Evolutionary conservation across 306 rosid genomes (phyloP).

Genomic region (Amphicarpaea edgeworthii): DNA sequence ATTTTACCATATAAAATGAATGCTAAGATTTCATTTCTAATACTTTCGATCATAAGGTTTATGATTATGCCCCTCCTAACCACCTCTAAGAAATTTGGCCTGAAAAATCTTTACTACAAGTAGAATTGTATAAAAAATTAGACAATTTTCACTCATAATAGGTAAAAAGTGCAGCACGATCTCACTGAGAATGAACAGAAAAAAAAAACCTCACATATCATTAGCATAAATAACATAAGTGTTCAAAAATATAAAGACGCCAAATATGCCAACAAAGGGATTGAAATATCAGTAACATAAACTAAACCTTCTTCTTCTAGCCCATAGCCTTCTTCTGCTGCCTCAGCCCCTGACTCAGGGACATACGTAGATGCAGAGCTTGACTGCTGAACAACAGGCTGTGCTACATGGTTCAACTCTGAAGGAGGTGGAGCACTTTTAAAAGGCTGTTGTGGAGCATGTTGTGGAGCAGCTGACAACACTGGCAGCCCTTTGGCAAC

Average conservation of each 20-base stretch:
- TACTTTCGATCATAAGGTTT: conserved; percentile 3
- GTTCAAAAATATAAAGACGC: conserved; percentile 14
- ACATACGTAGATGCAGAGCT: conserved; percentile 52
- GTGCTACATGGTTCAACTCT: conserved; percentile 72
- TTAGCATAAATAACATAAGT: conserved; percentile 8
- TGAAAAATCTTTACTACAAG: neutral
- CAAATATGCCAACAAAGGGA: neutral
- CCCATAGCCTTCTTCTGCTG: conserved; percentile 70
- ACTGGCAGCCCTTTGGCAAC: conserved; percentile 69
- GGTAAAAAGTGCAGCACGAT: conserved; percentile 7
- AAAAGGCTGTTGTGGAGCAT: conserved; percentile 51
- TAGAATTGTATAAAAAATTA: neutral
- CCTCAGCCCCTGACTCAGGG: conserved; percentile 65
- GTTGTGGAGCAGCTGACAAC: conserved; percentile 53
- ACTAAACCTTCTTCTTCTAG: conserved; percentile 82
- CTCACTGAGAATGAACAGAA: neutral
- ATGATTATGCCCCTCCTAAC: conserved; percentile 12
- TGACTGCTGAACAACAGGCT: conserved; percentile 69
- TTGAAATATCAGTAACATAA: conserved; percentile 9
- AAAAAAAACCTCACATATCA: neutral
- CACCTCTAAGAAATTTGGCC: conserved; percentile 2
- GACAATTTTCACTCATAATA: neutral
- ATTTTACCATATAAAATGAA: conserved; percentile 12
- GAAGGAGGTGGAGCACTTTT: conserved; percentile 60
- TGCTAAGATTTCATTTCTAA: neutral